Conservation (phyloP, 2,329 filamentous ascomycete species). For the Trichoderma sp. region DNA sequence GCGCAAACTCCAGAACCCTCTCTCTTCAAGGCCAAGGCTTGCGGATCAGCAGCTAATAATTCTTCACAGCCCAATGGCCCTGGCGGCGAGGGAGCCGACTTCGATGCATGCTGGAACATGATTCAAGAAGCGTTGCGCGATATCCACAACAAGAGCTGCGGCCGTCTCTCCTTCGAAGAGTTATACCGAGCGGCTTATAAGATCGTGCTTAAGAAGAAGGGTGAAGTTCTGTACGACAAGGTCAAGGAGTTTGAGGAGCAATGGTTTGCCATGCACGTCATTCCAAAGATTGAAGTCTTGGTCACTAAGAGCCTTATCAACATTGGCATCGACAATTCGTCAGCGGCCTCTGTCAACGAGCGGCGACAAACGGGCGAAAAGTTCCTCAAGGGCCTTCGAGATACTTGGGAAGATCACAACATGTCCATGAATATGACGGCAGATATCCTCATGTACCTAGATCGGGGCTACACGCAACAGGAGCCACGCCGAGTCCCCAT, state of each 20-base stretch:
- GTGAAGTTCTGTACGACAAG: conserved; percentile 73
- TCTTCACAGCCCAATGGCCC: conserved; percentile 33
- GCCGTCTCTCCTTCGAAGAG: conserved; percentile 87
- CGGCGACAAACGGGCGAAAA: conserved; percentile 76
- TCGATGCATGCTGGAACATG: conserved; percentile 79
- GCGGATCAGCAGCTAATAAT: conserved; percentile 26
- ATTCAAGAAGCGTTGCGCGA: conserved; percentile 75
- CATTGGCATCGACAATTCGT: conserved; percentile 55
- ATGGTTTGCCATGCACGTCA: conserved; percentile 76
- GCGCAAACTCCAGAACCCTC: neutral
- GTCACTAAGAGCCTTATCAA: conserved; percentile 66
- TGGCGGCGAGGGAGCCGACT: conserved; percentile 66
- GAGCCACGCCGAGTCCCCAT: conserved; percentile 73
- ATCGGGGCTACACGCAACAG: conserved; percentile 71
- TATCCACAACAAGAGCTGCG: conserved; percentile 91
- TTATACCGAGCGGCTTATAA: conserved; percentile 93
- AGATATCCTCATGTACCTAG: conserved; percentile 97
- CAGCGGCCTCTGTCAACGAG: conserved; percentile 69
- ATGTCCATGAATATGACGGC: conserved; percentile 95
- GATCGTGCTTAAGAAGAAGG: conserved; percentile 85
- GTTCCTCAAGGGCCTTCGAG: conserved; percentile 73
- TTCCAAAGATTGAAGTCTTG: conserved; percentile 66
- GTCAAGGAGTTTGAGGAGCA: conserved; percentile 78
- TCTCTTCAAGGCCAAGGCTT: neutral
- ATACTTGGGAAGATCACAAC: conserved; percentile 85